Base-by-base conservation (phyloP, 1,284 basidiomycete genomes). In the Trichosporon asahii region DNA sequence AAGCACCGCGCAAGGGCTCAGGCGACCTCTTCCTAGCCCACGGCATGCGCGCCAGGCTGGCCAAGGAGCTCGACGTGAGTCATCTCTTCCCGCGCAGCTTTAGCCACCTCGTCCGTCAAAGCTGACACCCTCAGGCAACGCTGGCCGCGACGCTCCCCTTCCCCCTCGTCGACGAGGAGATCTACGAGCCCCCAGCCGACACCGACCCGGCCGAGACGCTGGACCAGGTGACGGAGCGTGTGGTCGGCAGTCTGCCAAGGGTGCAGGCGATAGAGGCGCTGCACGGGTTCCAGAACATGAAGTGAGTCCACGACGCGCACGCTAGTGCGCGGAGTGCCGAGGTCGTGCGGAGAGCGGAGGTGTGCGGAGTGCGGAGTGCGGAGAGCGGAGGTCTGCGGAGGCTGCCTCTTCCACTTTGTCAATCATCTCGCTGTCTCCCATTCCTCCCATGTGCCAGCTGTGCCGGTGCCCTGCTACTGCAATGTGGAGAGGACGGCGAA, bases 211-310 rank as follows among this genome's bases (percentile, higher is more conserved):
- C 76, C 75, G 80, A 82, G 69, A 78, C 79, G 3, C 72, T 81
- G 8, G 82, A 83, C n/a, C 63, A 80, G 64, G 76, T 80, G 15
- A 82, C 81, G 9, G 75, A 71, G 27, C 75, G 79, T 31, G 75
- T 82, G 1, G 71, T 84, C 2, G 72, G 72, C 14, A 44, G 68
- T 18, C 60, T 84, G 11, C 83, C 83, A 2, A 66, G 82, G 4
- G 77, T 78, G 0, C 83, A 83, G 68, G 80, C 83, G 27, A 82
- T 84, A 64, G 82, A 84, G 68, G 80, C 81, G 3, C 55, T 83
- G 46, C 77, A 82, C 53, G 81, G 78, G 5, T 83, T 81, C 69
- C 78, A 81, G 44, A 70, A 67, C 21, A 79, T 83, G 76, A 82
- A 81, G 82, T 82, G 73, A 73, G 79, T 76, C 11, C 61, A n/a